These are phyloP conservation scores for Leccinum variicolor DNA, from an alignment of 768 basidiomycete genomes.

Conservation along the genomic window DNA sequence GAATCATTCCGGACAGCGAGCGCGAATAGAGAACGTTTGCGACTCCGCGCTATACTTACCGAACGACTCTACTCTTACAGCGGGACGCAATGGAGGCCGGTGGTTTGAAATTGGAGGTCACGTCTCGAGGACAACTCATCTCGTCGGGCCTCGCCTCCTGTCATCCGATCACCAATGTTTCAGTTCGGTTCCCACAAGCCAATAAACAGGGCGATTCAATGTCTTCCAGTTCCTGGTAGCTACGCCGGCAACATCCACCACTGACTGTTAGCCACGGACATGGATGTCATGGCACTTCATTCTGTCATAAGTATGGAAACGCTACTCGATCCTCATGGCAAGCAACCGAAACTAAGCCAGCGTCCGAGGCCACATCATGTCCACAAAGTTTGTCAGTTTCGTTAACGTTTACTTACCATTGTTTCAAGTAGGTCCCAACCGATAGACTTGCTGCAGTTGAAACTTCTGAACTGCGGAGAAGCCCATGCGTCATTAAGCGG, in stretches of 20 bases:
- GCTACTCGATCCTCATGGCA: not conserved
- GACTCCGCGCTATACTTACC: not conserved
- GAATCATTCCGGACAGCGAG: not conserved
- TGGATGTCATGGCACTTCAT: not conserved
- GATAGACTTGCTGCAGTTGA: not conserved
- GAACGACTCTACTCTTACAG: not conserved
- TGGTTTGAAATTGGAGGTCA: not conserved
- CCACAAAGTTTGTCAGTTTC: not conserved
- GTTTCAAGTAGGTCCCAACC: not conserved
- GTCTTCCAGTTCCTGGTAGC: not conserved
- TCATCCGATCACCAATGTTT: not conserved
- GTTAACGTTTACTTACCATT: not conserved
- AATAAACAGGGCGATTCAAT: not conserved
- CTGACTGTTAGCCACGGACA: not conserved
- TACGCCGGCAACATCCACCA: not conserved
- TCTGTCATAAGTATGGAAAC: not conserved
- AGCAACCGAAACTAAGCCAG: not conserved
- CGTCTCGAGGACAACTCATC: not conserved
- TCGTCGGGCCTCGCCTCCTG: not conserved
- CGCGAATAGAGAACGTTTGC: not conserved
- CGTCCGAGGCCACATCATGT: not conserved
- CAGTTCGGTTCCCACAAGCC: not conserved
- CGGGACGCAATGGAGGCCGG: not conserved
- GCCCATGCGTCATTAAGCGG: not conserved
- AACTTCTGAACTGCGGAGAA: not conserved